A percentile compares a stretch with the other conserved stretches of the same genome.
Conservation (phyloP, 2,329 filamentous ascomycete species). For the Beauveria varroae region DNA sequence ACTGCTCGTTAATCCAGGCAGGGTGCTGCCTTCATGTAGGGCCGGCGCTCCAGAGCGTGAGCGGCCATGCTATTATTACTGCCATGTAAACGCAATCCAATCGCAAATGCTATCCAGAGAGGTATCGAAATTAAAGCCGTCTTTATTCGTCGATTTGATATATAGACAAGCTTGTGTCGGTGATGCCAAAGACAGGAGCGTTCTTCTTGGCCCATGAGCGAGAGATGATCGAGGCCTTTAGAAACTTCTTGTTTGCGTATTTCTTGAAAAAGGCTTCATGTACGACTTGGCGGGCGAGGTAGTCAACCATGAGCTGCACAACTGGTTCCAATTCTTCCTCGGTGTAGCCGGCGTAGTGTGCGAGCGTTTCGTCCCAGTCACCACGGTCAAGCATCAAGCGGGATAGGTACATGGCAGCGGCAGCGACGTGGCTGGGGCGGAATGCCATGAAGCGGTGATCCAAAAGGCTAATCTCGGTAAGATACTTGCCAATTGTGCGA, state of each 20-base stretch:
- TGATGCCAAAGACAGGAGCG: conserved; percentile 47
- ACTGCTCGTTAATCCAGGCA: conserved; percentile 22
- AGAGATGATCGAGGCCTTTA: conserved; percentile 90
- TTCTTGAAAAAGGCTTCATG: conserved; percentile 99
- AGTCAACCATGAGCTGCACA: conserved; percentile 92
- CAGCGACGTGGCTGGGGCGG: conserved; percentile 82
- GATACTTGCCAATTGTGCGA: conserved; percentile 92
- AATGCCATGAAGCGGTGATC: conserved; percentile 91
- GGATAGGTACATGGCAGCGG: conserved; percentile 89
- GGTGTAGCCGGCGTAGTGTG: conserved; percentile 87
- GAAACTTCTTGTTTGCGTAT: conserved; percentile 98
- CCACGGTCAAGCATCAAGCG: conserved; percentile 86
- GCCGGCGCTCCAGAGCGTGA: conserved; percentile 10
- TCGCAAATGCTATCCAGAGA: conserved; percentile 15
- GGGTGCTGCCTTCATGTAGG: conserved; percentile 12
- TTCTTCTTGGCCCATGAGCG: conserved; percentile 91
- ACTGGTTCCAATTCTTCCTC: conserved; percentile 92
- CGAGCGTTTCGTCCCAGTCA: conserved; percentile 81
- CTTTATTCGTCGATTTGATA: conserved; percentile 34
- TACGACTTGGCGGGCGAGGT: conserved; percentile 79
- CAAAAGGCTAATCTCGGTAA: conserved; percentile 92
- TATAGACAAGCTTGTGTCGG: conserved; percentile 40
- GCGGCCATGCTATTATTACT: conserved; percentile 20
- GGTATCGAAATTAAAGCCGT: conserved; percentile 5
- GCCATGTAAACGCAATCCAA: conserved; percentile 28